A percentile compares a stretch with the other conserved stretches of the same genome.
phyloP scores from a whole-genome alignment of 2,329 filamentous ascomycete species.

The Penicillium sp. region DNA sequence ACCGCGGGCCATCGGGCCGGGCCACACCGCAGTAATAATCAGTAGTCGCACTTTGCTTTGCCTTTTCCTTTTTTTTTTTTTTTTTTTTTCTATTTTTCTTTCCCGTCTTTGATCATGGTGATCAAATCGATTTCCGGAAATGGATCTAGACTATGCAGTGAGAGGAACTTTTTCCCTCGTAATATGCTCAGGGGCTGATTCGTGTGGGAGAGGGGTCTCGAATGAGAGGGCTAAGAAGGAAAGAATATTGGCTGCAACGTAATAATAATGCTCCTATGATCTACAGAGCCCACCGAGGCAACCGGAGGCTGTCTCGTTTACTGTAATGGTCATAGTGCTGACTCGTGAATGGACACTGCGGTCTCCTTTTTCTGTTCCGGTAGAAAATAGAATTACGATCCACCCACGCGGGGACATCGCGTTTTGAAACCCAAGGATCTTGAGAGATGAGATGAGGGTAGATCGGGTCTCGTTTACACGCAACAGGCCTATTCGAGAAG shows the following conservation, averaged over 20 bases:
- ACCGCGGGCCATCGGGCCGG: constrained; percentile 17
- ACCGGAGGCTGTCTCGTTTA: neutral
- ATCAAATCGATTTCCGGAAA: neutral
- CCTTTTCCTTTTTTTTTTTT: no score
- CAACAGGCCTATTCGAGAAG: neutral
- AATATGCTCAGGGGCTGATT: neutral
- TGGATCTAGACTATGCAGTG: neutral
- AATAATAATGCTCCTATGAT: constrained; percentile 5
- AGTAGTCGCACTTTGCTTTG: constrained; percentile 14
- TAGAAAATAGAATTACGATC: neutral
- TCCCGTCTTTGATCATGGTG: neutral
- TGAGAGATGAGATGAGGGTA: neutral
- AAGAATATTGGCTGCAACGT: constrained; percentile 5
- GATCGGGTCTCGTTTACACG: constrained; percentile 1
- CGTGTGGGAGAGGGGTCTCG: neutral
- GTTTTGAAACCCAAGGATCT: constrained; percentile 15
- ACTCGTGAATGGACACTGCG: neutral
- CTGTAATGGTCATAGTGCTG: neutral
- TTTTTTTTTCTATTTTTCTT: constrained; percentile 2
- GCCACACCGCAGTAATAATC: constrained; percentile 15
- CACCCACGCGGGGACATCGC: constrained; percentile 4
- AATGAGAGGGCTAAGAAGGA: neutral
- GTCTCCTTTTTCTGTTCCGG: constrained; percentile 1
- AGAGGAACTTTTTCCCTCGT: neutral
- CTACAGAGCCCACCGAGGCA: neutral